A percentile compares a stretch with the other conserved stretches of the same genome.
These are phyloP conservation scores for Debaryomyces tyrocola DNA, from an alignment of 805 yeast species.

Conservation along the genomic window DNA sequence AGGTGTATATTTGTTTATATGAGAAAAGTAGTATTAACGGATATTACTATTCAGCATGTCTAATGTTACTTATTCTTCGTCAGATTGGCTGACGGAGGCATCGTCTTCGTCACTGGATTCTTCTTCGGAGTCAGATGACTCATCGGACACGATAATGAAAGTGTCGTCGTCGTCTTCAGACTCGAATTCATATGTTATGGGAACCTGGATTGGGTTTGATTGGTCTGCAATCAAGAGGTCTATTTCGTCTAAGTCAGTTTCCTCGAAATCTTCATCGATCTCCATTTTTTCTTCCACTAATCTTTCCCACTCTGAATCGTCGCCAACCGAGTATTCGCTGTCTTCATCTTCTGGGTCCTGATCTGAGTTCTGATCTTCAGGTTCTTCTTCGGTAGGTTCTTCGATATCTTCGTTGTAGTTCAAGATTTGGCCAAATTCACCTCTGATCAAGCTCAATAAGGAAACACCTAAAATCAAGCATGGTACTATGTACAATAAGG, in stretches of 20 bases:
- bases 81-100: conserved; percentile 4
- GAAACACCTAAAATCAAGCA: conserved; percentile 29
- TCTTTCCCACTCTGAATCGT: conserved; percentile 14
- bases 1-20: too few relatives aligned
- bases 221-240: conserved; percentile 5
- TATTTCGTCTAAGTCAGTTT: conserved; percentile 4
- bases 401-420: conserved; percentile 29
- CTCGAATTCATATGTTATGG: conserved; percentile 11
- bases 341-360: conserved; percentile 11
- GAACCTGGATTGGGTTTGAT: conserved; percentile 8
- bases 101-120: not conserved
- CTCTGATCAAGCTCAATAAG: conserved; percentile 31
- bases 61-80: too few relatives aligned
- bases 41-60: too few relatives aligned
- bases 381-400: conserved; percentile 6
- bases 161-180: conserved; percentile 18
- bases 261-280: conserved; percentile 17
- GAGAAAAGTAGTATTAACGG: too few relatives aligned
- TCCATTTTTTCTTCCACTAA: conserved; percentile 11
- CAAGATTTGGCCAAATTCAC: conserved; percentile 46
- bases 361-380: conserved; percentile 6
- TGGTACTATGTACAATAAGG: conserved; percentile 64
- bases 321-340: conserved; percentile 7
- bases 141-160: conserved; percentile 15
- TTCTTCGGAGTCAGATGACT: conserved; percentile 6